A percentile compares a stretch with the other conserved stretches of the same genome.
Conservation (phyloP, 1,139 yeast genomes). For the Candida dubliniensis region DNA sequence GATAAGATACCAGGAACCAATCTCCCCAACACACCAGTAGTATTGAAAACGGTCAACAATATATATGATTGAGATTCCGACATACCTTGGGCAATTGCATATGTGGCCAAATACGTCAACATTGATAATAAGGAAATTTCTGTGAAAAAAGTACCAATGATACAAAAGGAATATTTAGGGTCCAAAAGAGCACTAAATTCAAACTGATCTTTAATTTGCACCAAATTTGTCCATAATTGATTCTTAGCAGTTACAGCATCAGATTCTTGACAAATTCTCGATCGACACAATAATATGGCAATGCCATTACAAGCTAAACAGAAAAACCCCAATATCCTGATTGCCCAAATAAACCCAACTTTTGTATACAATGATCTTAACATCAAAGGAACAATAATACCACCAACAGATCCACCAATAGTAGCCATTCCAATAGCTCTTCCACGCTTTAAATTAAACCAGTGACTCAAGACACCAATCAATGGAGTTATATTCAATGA, state of each 20-base stretch:
- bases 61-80: constrained; percentile 52
- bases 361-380: constrained; percentile 29
- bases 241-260: not conserved
- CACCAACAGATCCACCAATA: constrained; percentile 42
- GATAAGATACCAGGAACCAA: constrained; percentile 59
- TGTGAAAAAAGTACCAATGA: constrained; percentile 41
- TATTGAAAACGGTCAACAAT: constrained; percentile 56
- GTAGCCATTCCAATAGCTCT: constrained; percentile 39
- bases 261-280: constrained; percentile 7
- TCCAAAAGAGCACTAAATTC: constrained; percentile 26
- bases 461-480: constrained; percentile 39
- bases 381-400: constrained; percentile 35
- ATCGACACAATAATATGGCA: constrained; percentile 10
- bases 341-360: constrained; percentile 38
- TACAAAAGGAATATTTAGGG: constrained; percentile 28
- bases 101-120: constrained; percentile 56
- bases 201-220: constrained; percentile 19
- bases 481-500: constrained; percentile 39
- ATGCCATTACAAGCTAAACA: constrained; percentile 29
- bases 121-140: constrained; percentile 58
- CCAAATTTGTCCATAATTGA: constrained; percentile 27
- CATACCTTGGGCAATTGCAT: constrained; percentile 53
- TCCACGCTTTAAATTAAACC: constrained; percentile 38
- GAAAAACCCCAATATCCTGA: constrained; percentile 34
- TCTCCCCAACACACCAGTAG: constrained; percentile 60